Percentiles rank a stretch among this genome's conserved stretches.
These are phyloP conservation scores for Grosmannia huntii DNA, from an alignment of 2,329 filamentous ascomycete species.

Conservation along the genomic window DNA sequence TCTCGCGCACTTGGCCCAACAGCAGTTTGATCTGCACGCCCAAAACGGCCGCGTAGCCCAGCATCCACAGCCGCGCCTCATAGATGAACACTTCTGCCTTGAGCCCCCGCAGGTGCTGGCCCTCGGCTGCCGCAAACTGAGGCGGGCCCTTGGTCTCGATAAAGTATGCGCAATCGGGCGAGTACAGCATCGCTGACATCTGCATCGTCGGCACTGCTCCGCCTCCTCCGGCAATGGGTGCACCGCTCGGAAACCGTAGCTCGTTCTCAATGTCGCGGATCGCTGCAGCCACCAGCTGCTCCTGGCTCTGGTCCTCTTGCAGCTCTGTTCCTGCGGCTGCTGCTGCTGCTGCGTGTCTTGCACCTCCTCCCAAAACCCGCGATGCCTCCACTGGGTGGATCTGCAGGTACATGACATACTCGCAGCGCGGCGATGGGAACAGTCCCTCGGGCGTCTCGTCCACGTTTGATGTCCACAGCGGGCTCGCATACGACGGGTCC, in stretches of 20 bases:
- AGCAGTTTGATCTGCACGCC: slow-evolving; percentile 49
- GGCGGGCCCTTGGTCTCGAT: slow-evolving; percentile 53
- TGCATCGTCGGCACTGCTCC: slow-evolving; percentile 38
- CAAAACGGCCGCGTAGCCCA: slow-evolving; percentile 42
- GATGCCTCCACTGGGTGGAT: slow-evolving; percentile 43
- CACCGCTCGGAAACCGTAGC: slow-evolving; percentile 47
- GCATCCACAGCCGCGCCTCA: slow-evolving; percentile 45
- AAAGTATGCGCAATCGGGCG: slow-evolving; percentile 55
- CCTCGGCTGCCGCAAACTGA: slow-evolving; percentile 34
- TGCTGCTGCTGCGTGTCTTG: not conserved
- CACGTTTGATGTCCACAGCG: slow-evolving; percentile 62
- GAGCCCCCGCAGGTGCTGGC: slow-evolving; percentile 43
- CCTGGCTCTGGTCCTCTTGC: not conserved
- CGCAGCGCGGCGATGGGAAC: slow-evolving; percentile 63
- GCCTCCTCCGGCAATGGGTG: slow-evolving; percentile 31
- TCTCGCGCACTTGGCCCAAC: slow-evolving; percentile 52
- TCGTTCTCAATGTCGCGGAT: slow-evolving; percentile 43
- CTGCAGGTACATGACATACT: slow-evolving; percentile 79
- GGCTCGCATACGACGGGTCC: slow-evolving; percentile 41
- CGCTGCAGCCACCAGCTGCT: slow-evolving; percentile 14
- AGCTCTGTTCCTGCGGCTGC: not conserved
- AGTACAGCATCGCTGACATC: slow-evolving; percentile 52
- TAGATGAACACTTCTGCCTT: slow-evolving; percentile 48
- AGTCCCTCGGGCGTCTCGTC: slow-evolving; percentile 46
- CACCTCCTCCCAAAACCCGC: slow-evolving; percentile 13